phyloP scores from a whole-genome alignment of 106 monocot species.

The Platanthera zijinensis region DNA sequence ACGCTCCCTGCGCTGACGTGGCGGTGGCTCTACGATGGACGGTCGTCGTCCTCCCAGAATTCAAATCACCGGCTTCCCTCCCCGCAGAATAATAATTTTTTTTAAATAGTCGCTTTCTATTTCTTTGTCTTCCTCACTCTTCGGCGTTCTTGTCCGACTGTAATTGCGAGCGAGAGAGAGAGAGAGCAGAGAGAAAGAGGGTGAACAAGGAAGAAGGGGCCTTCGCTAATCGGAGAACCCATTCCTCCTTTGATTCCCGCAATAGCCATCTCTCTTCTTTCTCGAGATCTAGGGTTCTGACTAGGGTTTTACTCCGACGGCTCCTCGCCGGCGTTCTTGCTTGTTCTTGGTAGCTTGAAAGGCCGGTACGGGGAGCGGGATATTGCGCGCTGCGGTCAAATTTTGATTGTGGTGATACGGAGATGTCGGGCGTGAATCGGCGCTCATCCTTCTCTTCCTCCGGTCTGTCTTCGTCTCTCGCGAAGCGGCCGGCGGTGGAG shows the following conservation, averaged over 20 bases:
- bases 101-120: neutral
- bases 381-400: neutral
- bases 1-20: neutral
- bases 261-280: neutral
- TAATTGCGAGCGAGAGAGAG: neutral
- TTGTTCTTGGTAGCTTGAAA: slow-evolving; percentile 7
- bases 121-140: no score
- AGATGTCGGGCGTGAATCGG: slow-evolving; percentile 15
- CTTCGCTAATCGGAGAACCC: neutral
- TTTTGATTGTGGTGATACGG: slow-evolving; percentile 3
- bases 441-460: slow-evolving; percentile 10
- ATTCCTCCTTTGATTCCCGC: neutral
- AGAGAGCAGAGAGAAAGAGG: neutral
- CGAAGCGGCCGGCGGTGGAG: slow-evolving; percentile 22
- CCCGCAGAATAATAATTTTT: neutral
- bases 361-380: neutral
- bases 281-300: neutral
- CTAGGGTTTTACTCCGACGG: neutral
- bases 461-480: slow-evolving; percentile 7
- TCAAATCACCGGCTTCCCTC: slow-evolving; percentile 8
- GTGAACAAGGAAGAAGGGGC: neutral
- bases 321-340: slow-evolving; percentile 4
- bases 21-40: neutral
- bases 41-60: neutral
- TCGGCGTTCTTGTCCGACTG: neutral